phyloP scores from a whole-genome alignment of 2,329 filamentous ascomycete genomes.

The Alternaria gansuensis region DNA sequence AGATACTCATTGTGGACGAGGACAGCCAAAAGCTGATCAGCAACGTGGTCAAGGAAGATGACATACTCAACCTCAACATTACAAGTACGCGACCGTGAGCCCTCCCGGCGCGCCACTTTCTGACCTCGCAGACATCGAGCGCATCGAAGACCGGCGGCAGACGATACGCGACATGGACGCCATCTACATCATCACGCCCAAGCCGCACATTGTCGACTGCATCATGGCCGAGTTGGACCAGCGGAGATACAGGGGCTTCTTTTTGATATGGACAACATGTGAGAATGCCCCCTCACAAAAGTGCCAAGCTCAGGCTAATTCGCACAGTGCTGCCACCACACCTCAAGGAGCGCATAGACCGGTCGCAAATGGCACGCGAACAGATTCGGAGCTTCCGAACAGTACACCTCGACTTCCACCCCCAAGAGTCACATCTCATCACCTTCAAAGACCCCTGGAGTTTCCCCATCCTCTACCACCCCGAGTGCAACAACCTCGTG shows the following conservation, averaged over 20 bases:
- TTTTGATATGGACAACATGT: constrained; percentile 84
- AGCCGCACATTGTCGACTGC: constrained; percentile 89
- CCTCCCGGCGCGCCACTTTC: constrained; percentile 15
- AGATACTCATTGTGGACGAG: constrained; percentile 90
- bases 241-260: constrained; percentile 79
- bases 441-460: constrained; percentile 96
- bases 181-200: constrained; percentile 87
- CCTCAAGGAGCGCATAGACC: constrained; percentile 77
- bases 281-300: constrained; percentile 12
- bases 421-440: constrained; percentile 87
- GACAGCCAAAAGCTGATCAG: constrained; percentile 84
- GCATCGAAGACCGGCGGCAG: constrained; percentile 85
- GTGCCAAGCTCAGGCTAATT: constrained; percentile 5
- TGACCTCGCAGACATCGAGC: constrained; percentile 81
- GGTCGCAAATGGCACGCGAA: constrained; percentile 72
- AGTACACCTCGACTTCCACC: constrained; percentile 87
- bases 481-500: constrained; percentile 84
- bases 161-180: constrained; percentile 91
- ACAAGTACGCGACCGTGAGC: constrained; percentile 71
- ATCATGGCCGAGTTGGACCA: constrained; percentile 91
- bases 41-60: constrained; percentile 92
- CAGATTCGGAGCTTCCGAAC: constrained; percentile 83
- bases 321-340: constrained; percentile 70
- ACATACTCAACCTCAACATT: constrained; percentile 95
- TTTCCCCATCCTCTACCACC: constrained; percentile 92